phyloP scores from a whole-genome alignment of 331 rosid species.

The Telfairia occidentalis region DNA sequence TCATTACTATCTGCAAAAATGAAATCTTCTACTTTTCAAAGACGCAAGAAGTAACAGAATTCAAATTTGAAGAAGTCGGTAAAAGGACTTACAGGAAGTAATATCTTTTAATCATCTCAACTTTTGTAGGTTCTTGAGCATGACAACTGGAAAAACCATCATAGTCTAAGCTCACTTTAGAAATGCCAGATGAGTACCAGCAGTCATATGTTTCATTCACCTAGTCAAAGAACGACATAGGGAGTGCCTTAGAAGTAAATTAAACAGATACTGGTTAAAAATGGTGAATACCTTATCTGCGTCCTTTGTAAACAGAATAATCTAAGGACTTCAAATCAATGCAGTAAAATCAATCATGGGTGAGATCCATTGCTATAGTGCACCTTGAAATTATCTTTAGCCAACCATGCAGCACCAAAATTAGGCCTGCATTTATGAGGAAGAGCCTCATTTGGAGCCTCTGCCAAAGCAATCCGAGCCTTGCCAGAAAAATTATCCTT shows the following conservation, averaged over 20 bases:
- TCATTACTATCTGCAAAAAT: background rate
- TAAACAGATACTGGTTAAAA: background rate
- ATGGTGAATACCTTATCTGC: background rate
- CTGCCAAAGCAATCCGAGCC: constrained; percentile 57
- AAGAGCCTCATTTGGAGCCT: constrained; percentile 94
- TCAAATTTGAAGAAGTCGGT: background rate
- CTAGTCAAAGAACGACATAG: constrained; percentile 28
- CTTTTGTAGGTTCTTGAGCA: constrained; percentile 50
- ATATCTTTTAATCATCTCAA: constrained; percentile 57
- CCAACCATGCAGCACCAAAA: constrained; percentile 86
- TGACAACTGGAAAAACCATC: constrained; percentile 64
- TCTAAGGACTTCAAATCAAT: constrained; percentile 1
- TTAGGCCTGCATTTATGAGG: constrained; percentile 89
- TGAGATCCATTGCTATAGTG: constrained; percentile 9
- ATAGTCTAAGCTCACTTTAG: constrained; percentile 59
- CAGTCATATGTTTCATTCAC: constrained; percentile 78
- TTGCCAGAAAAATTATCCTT: constrained; percentile 66
- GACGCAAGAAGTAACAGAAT: background rate
- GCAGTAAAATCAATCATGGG: constrained; percentile 3
- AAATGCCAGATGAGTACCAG: constrained; percentile 75
- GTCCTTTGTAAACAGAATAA: constrained; percentile 5
- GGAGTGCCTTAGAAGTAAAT: constrained; percentile 6
- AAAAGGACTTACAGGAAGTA: constrained; percentile 44
- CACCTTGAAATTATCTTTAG: constrained; percentile 82
- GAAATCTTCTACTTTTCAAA: background rate